Evolutionary conservation across 1,139 yeast species (phyloP).

Genomic region (Magnusiomyces paraingens): DNA sequence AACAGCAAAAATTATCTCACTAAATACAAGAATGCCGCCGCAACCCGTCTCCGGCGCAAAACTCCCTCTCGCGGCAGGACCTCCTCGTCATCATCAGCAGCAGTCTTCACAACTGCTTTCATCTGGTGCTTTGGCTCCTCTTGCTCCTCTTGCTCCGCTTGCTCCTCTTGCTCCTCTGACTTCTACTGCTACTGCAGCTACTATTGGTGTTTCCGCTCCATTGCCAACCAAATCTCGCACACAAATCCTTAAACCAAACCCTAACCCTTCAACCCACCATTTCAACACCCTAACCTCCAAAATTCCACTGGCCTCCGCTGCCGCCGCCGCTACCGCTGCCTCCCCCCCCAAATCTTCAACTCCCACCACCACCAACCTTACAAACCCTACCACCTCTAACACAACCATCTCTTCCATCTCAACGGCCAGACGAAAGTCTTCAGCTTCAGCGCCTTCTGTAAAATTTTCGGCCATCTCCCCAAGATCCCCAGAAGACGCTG

Average conservation of each 20-base stretch:
- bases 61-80: neutral
- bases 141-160: neutral
- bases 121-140: neutral
- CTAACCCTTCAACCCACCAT: constrained; percentile 1
- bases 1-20: neutral
- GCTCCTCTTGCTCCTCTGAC: neutral
- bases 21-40: neutral
- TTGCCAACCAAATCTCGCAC: neutral
- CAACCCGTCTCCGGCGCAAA: neutral
- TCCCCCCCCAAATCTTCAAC: neutral
- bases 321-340: neutral
- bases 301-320: neutral
- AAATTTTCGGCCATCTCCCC: constrained; percentile 1
- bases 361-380: neutral
- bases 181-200: neutral
- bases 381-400: neutral
- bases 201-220: neutral
- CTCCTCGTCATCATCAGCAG: neutral
- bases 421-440: neutral
- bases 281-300: neutral
- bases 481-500: constrained; percentile 3
- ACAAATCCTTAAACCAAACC: neutral
- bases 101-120: neutral
- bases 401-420: neutral
- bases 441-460: neutral